Base-by-base conservation (phyloP, 495 filamentous ascomycete species). In the Aspergillus heteromorphus region DNA sequence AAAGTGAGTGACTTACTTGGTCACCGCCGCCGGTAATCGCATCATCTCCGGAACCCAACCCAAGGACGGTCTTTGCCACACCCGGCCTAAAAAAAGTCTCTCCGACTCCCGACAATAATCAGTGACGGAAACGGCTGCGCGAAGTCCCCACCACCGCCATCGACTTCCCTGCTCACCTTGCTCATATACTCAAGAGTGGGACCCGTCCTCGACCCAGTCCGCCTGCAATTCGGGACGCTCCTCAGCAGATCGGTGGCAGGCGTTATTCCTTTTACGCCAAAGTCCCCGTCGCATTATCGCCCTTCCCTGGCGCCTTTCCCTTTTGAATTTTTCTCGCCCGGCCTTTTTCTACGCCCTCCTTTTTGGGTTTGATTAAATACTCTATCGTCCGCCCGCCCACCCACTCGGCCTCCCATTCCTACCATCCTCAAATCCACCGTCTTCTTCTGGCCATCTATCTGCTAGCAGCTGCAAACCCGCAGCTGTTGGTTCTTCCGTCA, bases 51-150 rank as follows among this genome's bases (percentile, higher is more conserved):
- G 43, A 53, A 45, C 45, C 27, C 48, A 43, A 48, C 16, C 34
- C 27, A 19, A 45, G 34, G 34, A 38, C 21, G 19, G 43, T 23
- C 43, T 53, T 53, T 52, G 34, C 55, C 55, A 53, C 42, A n/a
- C 18, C 47, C 25, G 48, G 38, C 54, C 36, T 50, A 38, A 56
- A 50, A 45, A 54, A 14, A 38, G 19, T 25, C 27, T 54, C 45
- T 50, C 49, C 50, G 53, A 51, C 40, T 47, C 23, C 42, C 48
- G 36, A n/a, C n/a, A n/a, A n/a, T n/a, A 61, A 50, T 49, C 34
- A 45, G 53, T 51, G 57, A 62, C 63, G 59, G 59, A 65, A 65
- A 62, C 63, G 63, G 57, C 57, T 60, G 48, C 48, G 51, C 49
- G 2, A n/a, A 40, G 40, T 21, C 49, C 51, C 42, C 56, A 53